These are phyloP conservation scores for Dactylellina sp. DNA, from an alignment of 2,329 filamentous ascomycete species.

Conservation along the genomic window DNA sequence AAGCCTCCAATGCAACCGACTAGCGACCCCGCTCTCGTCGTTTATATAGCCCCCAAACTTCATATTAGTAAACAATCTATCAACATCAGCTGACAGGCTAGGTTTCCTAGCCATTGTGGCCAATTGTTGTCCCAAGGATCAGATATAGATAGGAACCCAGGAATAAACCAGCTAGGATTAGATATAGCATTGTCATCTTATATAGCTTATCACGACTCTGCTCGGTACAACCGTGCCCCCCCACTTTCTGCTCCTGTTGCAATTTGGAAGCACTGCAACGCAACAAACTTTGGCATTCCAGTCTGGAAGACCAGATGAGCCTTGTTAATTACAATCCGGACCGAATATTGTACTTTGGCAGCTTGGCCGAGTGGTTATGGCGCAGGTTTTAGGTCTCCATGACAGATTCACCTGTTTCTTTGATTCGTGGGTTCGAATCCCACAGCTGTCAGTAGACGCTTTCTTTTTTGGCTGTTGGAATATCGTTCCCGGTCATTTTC, in stretches of 20 bases:
- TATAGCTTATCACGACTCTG: too few relatives aligned
- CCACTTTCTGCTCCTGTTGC: too few relatives aligned
- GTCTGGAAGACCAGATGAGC: not conserved
- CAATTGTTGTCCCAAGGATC: too few relatives aligned
- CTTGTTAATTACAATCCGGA: constrained; percentile 17
- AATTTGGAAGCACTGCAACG: too few relatives aligned
- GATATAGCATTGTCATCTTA: too few relatives aligned
- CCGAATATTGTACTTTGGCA: constrained; percentile 27
- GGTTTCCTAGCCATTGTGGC: too few relatives aligned
- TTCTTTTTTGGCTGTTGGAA: constrained; percentile 19
- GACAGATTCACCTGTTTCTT: constrained; percentile 55
- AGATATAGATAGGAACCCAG: too few relatives aligned
- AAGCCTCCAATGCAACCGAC: not conserved
- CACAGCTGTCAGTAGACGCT: constrained; percentile 48
- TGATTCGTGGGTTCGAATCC: constrained; percentile 56
- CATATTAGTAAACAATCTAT: not conserved
- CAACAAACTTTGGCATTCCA: constrained; percentile 1
- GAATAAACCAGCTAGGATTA: too few relatives aligned
- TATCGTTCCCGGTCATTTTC: not conserved
- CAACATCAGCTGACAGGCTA: too few relatives aligned
- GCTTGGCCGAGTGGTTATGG: constrained; percentile 56
- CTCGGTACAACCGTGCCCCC: not conserved
- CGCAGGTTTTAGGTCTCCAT: constrained; percentile 50
- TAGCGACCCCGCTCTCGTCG: constrained; percentile 38
- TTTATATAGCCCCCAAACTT: constrained; percentile 8